phyloP scores from a whole-genome alignment of 805 yeast genomes.

The Metschnikowia rubicola region DNA sequence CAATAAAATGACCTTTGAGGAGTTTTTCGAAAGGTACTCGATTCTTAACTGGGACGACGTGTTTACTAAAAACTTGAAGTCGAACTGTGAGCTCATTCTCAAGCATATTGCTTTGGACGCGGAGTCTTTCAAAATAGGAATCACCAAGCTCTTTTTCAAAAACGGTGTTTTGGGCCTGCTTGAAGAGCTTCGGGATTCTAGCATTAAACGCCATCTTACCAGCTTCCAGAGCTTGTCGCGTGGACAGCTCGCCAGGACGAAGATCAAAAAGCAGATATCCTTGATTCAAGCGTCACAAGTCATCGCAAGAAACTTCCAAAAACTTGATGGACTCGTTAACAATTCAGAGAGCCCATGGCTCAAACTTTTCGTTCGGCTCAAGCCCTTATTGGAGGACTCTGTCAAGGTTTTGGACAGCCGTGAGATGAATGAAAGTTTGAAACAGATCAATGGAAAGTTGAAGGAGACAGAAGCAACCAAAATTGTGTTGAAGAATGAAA shows the following conservation, averaged over 20 bases:
- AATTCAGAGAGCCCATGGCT: constrained; percentile 54
- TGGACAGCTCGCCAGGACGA: constrained; percentile 58
- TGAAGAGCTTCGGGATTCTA: constrained; percentile 71
- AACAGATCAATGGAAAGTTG: constrained; percentile 43
- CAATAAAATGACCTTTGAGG: constrained; percentile 79
- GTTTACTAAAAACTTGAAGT: constrained; percentile 49
- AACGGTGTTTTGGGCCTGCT: constrained; percentile 75
- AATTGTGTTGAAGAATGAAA: constrained; percentile 30
- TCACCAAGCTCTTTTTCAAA: constrained; percentile 70
- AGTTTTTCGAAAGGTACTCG: constrained; percentile 71
- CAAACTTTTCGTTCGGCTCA: constrained; percentile 61
- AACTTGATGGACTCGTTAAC: constrained; percentile 51
- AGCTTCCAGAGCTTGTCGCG: constrained; percentile 61
- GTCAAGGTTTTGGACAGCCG: constrained; percentile 57
- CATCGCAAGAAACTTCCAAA: constrained; percentile 57
- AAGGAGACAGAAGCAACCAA: constrained; percentile 34
- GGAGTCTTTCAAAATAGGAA: constrained; percentile 61
- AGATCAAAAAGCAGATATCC: constrained; percentile 46
- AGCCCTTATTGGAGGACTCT: constrained; percentile 69
- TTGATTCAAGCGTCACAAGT: constrained; percentile 69
- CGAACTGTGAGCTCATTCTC: constrained; percentile 66
- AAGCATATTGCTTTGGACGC: constrained; percentile 59
- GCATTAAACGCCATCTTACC: constrained; percentile 52
- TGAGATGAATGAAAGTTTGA: constrained; percentile 55
- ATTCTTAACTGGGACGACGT: constrained; percentile 53